Base-by-base conservation (phyloP, 106 monocot genomes). In the Iris macrosiphon region DNA sequence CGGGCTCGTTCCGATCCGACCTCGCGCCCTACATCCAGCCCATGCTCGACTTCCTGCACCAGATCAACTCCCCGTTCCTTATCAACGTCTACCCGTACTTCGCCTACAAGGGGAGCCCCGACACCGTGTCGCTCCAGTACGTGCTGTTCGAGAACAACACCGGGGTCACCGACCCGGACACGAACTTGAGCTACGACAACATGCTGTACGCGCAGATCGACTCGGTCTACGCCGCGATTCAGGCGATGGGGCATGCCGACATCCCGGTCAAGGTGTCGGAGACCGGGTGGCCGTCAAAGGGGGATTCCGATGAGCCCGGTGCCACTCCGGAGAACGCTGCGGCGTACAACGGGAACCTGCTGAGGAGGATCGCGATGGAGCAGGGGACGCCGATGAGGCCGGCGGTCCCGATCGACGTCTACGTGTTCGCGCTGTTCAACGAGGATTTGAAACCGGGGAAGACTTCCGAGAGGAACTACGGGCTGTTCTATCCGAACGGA, bases 161-260 rank as follows among this genome's bases (percentile, higher is more conserved):
- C 1, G 80, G 85, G 9, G 53, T 73, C 20, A 61, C 29, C 1
- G 85, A 85, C 54, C 57, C 80, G 0, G 55, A 35, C 42, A 85
- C 85, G 0, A 77, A 77, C 26, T 34, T 85, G 7, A 73, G 40
- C 35, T 85, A 85, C 12, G 84, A 85, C 32, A 85, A 85, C 51
- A 85, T 85, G 84, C 56, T 85, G 8, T 80, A 85, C 50, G 80
- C 85, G 35, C 85, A 85, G 72, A 65, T 85, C 14, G 80, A 85
- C 42, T 45, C 85, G 0, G 85, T 76, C 7, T 77, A 80, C 20
- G 54, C 72, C 3, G 85, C 85, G 3, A 76, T 85, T 30, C 62
- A 66, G 39, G 73, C 49, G 3, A 66, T 77, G 75, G 85, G 85
- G 0, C 60, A 69, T 23, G 38, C 20, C 0, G 63, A 80, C 28